Base-by-base conservation (phyloP, 306 rosid species). In the Vicia villosa region DNA sequence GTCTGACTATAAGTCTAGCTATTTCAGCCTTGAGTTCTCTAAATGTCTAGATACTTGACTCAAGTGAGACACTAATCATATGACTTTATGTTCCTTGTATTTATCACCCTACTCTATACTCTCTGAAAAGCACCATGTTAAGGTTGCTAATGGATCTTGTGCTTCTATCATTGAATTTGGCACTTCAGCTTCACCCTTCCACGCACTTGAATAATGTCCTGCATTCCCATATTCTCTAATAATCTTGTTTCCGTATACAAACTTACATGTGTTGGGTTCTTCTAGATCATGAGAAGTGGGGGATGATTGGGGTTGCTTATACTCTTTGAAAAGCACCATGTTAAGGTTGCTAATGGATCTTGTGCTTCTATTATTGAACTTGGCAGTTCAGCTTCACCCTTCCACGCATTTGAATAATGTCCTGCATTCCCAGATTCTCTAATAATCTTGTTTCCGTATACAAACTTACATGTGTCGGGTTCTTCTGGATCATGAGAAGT, bases 331-430 rank as follows among this genome's bases (percentile, higher is more conserved):
- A 45, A 45, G 19, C 8, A 8, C 2, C 20, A 45, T 45, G 19
- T n/a, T 45, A 45, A n/a, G 8, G 51, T n/a, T 45, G 51, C 51
- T n/a, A 45, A 45, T 45, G 51, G 51, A 45, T 45, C 51, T n/a
- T 45, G 51, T 14, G 51, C 51, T 45, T 17, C 51, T 45, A 45
- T 45, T 45, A n/a, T 17, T n/a, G 16, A 2, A 45, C 7, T 20
- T 3, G 19, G 51, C 16, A 8, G 8, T n/a, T 45, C 19, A n/a
- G 16, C 51, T 45, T 45, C 47, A 3, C 47, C 16, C 6, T 13
- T 42, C 47, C 16, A 3, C 1, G n/a, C 47, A 42, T 16, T 42
- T 42, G 14, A 42, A 13, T 42, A 45, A 45, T 45, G 51, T n/a
- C 20, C 51, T 45, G 15, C 15, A 45, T n/a, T 45, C 19, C 16